Conservation (phyloP, 257 asterid genomes). For the Cordia subcordata region DNA sequence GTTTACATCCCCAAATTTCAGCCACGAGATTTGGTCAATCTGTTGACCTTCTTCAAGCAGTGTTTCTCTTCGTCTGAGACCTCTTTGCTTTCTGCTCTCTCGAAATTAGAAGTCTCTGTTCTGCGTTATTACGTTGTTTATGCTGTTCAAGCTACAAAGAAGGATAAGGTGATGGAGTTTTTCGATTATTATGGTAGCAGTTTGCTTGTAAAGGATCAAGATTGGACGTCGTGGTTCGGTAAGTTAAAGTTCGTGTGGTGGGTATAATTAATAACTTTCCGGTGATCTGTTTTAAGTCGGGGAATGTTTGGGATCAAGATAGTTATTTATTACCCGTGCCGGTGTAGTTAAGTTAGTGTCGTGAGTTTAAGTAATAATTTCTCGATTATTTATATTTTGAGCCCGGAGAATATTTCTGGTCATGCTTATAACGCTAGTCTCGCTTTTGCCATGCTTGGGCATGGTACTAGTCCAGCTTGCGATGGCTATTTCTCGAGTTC, state of each 20-base stretch:
- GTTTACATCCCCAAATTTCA: conserved; percentile 75
- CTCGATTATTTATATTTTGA: too few species aligned
- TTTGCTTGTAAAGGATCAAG: conserved; percentile 60
- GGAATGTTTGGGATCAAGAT: too few species aligned
- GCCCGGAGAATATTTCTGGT: too few species aligned
- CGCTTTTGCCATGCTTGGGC: too few species aligned
- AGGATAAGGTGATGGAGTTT: conserved; percentile 70
- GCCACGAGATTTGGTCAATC: conserved; percentile 57
- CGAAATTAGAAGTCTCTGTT: conserved; percentile 60
- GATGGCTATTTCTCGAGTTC: too few species aligned
- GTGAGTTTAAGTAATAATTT: too few species aligned
- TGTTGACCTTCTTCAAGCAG: conserved; percentile 60
- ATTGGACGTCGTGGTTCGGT: conserved; percentile 96
- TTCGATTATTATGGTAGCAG: conserved; percentile 58
- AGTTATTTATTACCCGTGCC: too few species aligned
- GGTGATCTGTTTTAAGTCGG: too few species aligned
- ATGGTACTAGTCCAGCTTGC: too few species aligned
- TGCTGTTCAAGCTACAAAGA: conserved; percentile 64
- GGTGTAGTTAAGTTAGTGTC: too few species aligned
- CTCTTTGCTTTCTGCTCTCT: conserved; percentile 30
- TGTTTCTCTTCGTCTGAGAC: conserved; percentile 65
- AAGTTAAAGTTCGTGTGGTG: conserved; percentile 5
- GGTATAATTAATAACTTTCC: too few species aligned
- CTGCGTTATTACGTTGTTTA: conserved; percentile 64
- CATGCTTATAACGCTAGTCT: too few species aligned